Percentiles rank a stretch among this genome's conserved stretches.
phyloP scores from a whole-genome alignment of 176 grass and related monocot species.

The Cenchrus fungigraminus region DNA sequence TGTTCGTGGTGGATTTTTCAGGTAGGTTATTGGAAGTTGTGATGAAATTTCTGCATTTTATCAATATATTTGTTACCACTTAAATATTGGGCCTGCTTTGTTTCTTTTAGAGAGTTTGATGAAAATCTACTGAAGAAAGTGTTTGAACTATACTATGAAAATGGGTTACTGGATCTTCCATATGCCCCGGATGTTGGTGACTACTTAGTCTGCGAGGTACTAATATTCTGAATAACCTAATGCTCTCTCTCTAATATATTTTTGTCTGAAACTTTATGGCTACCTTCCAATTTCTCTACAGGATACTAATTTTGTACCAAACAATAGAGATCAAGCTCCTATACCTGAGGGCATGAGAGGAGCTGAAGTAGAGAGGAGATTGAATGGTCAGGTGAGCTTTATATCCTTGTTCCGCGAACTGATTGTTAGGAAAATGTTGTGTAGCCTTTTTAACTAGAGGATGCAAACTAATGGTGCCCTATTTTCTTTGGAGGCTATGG shows the following conservation, averaged over 20 bases:
- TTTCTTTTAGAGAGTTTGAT: slow-evolving; percentile 76
- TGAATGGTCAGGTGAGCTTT: slow-evolving; percentile 60
- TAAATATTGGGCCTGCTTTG: slow-evolving; percentile 19
- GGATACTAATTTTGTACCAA: slow-evolving; percentile 60
- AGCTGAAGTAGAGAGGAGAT: slow-evolving; percentile 74
- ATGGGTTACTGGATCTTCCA: slow-evolving; percentile 86
- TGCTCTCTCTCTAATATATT: slow-evolving; percentile 30
- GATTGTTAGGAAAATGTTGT: neutral
- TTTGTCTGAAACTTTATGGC: slow-evolving; percentile 34
- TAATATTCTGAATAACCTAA: slow-evolving; percentile 29
- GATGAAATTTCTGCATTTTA: slow-evolving; percentile 13
- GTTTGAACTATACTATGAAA: slow-evolving; percentile 82
- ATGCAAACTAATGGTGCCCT: slow-evolving; percentile 21
- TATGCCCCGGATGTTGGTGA: slow-evolving; percentile 90
- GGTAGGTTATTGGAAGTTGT: slow-evolving; percentile 48
- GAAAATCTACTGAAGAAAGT: slow-evolving; percentile 83
- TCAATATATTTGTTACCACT: slow-evolving; percentile 27
- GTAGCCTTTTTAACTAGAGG: neutral
- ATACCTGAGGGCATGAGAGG: slow-evolving; percentile 82
- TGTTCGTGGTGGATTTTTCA: slow-evolving; percentile 97
- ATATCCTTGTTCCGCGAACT: slow-evolving; percentile 21
- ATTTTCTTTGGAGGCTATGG: slow-evolving; percentile 26
- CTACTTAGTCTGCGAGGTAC: slow-evolving; percentile 87
- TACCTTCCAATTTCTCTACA: slow-evolving; percentile 41
- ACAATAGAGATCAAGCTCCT: slow-evolving; percentile 68